Base-by-base conservation (phyloP, 371 early-diverging fungal species). In the Neoconidiobolus thromboides region DNA sequence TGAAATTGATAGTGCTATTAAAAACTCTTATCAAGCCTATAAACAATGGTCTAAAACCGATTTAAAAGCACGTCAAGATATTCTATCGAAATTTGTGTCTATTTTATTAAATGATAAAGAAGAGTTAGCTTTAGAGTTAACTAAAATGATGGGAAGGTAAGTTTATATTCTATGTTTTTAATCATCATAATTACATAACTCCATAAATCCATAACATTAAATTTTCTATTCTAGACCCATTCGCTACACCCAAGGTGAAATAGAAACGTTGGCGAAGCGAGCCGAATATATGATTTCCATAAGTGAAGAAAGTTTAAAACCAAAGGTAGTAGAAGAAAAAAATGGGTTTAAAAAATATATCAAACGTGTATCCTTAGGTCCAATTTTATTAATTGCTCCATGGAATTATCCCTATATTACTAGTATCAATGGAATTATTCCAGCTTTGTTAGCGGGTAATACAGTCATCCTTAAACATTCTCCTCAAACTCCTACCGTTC, bases 391-490 rank as follows among this genome's bases (percentile, higher is more conserved):
- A 15, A 62, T 69, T 53, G 48, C 55, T 50, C 78, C 82, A 0
- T 83, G 82, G 82, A 83, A 83, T 66, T 83, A 78, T 67, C 83
- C 82, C 15, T 75, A 74, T 65, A 62, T 81, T 48, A 69, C 73
- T 7, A 65, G 76, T 59, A 80, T 91, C 53, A 87, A 87, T 67
- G 82, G 79, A 47, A 78, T 88, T 6, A 67, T 88, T 26, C 88
- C 91, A 4, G 85, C 87, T 3, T 66, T 90, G 15, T 67, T 87
- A 46, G 83, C 86, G 2, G 88, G 85, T 5, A 90, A 90, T 65
- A 68, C 82, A 0, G 88, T 90, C 3, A 69, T 88, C 43, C 62
- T 90, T 62, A 90, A 89, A 67, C 86, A 86, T 55, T 82, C 88
- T 0, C 86, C 87, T 1, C 87, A 87, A 68, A 88, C 89, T 3